phyloP scores from a whole-genome alignment of 805 yeast genomes.

The Wickerhamiella alocasiicola region DNA sequence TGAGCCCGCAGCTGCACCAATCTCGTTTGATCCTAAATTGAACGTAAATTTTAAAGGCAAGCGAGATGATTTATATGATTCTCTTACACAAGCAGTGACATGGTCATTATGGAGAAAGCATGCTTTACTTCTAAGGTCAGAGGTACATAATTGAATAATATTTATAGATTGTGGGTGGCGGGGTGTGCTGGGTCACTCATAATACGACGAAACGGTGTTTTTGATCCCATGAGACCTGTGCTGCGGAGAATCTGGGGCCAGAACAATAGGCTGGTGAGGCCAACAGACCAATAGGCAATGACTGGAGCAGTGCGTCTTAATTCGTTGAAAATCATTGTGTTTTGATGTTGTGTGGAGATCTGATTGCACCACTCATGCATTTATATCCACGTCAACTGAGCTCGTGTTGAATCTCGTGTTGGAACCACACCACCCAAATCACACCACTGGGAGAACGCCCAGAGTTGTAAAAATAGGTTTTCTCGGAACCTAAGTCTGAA shows the following conservation, averaged over 20 bases:
- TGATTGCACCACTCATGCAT: background rate
- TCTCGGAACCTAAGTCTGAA: too few species aligned
- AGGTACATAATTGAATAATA: background rate
- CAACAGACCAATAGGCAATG: conserved; percentile 6
- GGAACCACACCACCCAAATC: too few species aligned
- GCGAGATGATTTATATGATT: conserved; percentile 56
- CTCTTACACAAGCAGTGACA: conserved; percentile 47
- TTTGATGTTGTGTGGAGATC: background rate
- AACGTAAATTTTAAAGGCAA: conserved; percentile 10
- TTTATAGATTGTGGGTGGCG: conserved; percentile 1
- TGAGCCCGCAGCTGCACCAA: conserved; percentile 11
- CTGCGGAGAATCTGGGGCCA: conserved; percentile 4
- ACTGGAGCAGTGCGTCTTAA: conserved; percentile 4
- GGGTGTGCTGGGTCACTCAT: background rate
- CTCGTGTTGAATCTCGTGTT: too few species aligned
- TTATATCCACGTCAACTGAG: too few species aligned
- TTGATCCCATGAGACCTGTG: background rate
- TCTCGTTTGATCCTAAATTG: conserved; percentile 6
- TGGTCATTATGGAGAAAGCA: conserved; percentile 36
- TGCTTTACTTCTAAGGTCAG: background rate
- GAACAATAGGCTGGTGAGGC: conserved; percentile 4
- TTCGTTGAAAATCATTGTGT: background rate
- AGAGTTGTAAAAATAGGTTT: too few species aligned
- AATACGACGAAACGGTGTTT: background rate
- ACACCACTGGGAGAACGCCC: too few species aligned